These are phyloP conservation scores for Pisolithus albus DNA, from an alignment of 768 basidiomycete species.

Conservation along the genomic window DNA sequence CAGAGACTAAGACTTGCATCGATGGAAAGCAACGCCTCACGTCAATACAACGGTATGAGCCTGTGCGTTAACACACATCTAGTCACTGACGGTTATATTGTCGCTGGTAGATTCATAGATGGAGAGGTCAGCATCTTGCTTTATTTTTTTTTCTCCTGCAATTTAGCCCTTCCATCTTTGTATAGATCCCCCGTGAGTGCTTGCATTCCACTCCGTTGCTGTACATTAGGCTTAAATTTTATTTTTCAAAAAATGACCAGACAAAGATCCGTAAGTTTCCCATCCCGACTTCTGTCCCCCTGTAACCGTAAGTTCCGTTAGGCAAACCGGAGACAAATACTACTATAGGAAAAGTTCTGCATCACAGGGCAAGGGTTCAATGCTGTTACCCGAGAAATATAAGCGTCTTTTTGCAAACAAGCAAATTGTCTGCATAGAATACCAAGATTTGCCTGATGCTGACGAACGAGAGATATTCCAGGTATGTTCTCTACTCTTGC, in stretches of 20 bases:
- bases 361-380: conserved; percentile 10
- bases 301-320: conserved; percentile 4
- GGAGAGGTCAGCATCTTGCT: conserved; percentile 47
- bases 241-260: conserved; percentile 15
- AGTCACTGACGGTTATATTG: not conserved
- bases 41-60: conserved; percentile 57
- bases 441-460: conserved; percentile 46
- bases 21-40: conserved; percentile 81
- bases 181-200: conserved; percentile 51
- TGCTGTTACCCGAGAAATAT: conserved; percentile 48
- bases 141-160: not conserved
- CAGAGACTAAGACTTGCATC: conserved; percentile 61
- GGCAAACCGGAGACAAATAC: conserved; percentile 35
- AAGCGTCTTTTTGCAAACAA: conserved; percentile 60
- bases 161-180: conserved; percentile 4
- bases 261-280: conserved; percentile 40
- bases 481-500: conserved; percentile 31
- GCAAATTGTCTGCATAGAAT: conserved; percentile 79
- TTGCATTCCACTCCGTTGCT: not conserved
- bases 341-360: conserved; percentile 37
- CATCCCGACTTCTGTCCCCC: not conserved
- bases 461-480: conserved; percentile 70
- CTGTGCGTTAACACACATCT: not conserved
- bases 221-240: not conserved
- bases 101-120: conserved; percentile 50